A percentile compares a stretch with the other conserved stretches of the same genome.
Conservation (phyloP, 176 grass and related monocot genomes). For the Avena atlantica region DNA sequence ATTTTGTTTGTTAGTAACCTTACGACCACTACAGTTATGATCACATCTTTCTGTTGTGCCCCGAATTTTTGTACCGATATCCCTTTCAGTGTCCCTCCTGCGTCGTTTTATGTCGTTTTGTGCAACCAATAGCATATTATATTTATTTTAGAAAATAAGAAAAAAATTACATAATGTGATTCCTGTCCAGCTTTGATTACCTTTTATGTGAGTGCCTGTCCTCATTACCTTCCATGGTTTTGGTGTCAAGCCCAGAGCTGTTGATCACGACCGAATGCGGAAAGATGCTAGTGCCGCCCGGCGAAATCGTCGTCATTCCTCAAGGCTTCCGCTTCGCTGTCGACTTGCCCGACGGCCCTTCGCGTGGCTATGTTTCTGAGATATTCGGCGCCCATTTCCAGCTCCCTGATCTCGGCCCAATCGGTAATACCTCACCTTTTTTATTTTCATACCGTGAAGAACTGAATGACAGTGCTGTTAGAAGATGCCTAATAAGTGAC, state of each 20-base stretch:
- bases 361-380: conserved; percentile 86
- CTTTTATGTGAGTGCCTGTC: not conserved
- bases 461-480: not conserved
- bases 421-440: conserved; percentile 54
- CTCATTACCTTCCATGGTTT: conserved; percentile 25
- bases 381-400: conserved; percentile 92
- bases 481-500: not conserved
- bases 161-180: not conserved
- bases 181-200: not conserved
- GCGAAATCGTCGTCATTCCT: conserved; percentile 90
- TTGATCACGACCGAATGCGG: conserved; percentile 92
- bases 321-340: conserved; percentile 89
- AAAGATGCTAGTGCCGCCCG: conserved; percentile 71
- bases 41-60: not conserved
- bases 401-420: conserved; percentile 93
- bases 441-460: not conserved
- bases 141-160: not conserved
- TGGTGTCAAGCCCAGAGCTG: conserved; percentile 76
- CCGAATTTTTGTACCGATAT: not conserved
- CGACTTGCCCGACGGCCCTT: conserved; percentile 77
- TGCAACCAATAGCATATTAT: not conserved
- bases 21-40: not conserved
- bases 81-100: not conserved
- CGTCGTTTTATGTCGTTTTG: not conserved
- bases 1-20: not conserved